Evolutionary conservation across 163 green algal genomes (phyloP), one percentile per base, ranked within the genome.

Genomic region (Chlamydomonas reinhardtii): DNA sequence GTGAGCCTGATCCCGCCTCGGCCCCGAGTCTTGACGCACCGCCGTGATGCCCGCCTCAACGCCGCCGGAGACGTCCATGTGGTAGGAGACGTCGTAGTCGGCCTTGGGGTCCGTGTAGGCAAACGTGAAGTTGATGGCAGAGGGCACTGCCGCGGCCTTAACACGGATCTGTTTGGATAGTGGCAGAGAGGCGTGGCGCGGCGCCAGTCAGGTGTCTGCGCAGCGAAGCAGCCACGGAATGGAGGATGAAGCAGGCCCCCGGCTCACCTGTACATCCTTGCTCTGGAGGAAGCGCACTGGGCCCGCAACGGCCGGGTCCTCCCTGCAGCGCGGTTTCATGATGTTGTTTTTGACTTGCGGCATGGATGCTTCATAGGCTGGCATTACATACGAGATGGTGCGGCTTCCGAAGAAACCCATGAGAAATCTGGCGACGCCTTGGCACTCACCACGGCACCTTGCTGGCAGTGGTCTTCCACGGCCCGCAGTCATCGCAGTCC

Each of bases 61-160:
- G 25, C 90, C 62, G 0, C 90, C 88, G 2, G 31, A n/a, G 16
- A 48, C 24, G 20, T 90, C 35, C 76, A 96, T 89, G 31, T 92
- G 83, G 0, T 54, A 75, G 4, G 88, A 94, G 27, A 95, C 91
- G 61, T 96, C 94, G 39, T 92, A 72, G 77, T 97, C 94, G 3
- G 92, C 73, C 2, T 80, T 35, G 0, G 92, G 92, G 84, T 97
- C 88, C 16, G 94, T 96, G 87, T 92, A 94, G 0, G 92, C 91
- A 59, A 96, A 92, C 6, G 16, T 71, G 56, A 86, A 86, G 19
- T 86, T 39, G 65, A 93, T 94, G 5, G 43, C 31, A 0, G 86
- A 82, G 22, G 88, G 73, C 6, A 85, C 48, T 17, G 48, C 48
- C 48, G 48, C 48, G 48, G 48, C 12, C 48, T 56, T 56, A 1